Conservation (phyloP, 495 filamentous ascomycete genomes). For the Aspergillus nidulans region DNA sequence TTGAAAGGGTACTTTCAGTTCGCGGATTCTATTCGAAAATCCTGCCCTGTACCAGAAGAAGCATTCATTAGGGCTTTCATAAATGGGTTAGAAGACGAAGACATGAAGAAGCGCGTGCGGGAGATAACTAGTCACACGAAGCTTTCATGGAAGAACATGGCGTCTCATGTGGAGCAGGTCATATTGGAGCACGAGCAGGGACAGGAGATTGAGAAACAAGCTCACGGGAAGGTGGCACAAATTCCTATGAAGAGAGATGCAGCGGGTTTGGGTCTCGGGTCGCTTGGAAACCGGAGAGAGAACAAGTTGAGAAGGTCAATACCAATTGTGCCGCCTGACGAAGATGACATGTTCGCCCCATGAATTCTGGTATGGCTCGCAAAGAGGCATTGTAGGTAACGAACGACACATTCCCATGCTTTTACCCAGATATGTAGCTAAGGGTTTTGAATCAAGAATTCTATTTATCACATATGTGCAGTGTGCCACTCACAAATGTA, state of each 20-base stretch:
- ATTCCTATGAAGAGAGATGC: not conserved
- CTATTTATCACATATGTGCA: not conserved
- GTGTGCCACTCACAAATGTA: not conserved
- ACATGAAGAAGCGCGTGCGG: constrained; percentile 11
- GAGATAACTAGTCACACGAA: constrained; percentile 18
- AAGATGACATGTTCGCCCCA: constrained; percentile 13
- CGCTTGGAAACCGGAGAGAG: not conserved
- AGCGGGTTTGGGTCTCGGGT: not conserved
- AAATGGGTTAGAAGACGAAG: constrained; percentile 17
- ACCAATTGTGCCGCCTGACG: constrained; percentile 21
- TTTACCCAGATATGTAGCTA: not conserved
- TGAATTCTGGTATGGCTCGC: not conserved
- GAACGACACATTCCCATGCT: not conserved
- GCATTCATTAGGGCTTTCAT: constrained; percentile 26
- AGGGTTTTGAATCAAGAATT: not conserved
- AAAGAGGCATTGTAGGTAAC: not conserved
- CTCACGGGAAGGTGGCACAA: not conserved
- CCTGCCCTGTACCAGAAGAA: not conserved
- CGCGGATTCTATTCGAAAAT: constrained; percentile 10
- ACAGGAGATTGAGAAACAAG: not conserved
- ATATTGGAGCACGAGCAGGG: not conserved
- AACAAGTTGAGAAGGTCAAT: constrained; percentile 15
- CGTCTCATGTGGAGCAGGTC: constrained; percentile 1
- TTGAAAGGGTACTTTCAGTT: constrained; percentile 22
- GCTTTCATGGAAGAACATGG: constrained; percentile 22